Percentiles rank a stretch among this genome's conserved stretches.
phyloP scores from a whole-genome alignment of 1,284 basidiomycete genomes.

The Ustilago lituana region DNA sequence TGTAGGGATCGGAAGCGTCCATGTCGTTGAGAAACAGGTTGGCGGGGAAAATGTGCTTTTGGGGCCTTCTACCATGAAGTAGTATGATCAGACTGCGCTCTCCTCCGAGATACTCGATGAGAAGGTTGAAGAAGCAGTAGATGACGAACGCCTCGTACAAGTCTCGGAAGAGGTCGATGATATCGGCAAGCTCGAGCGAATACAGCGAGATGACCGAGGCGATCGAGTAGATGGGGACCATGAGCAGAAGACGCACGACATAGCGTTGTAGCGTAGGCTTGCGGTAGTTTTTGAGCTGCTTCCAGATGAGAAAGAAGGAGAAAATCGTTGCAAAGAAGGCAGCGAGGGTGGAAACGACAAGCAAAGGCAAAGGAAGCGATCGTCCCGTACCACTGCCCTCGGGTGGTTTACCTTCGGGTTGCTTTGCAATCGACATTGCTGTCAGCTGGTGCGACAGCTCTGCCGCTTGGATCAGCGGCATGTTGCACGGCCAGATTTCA shows the following conservation, averaged over 20 bases:
- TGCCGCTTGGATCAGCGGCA: constrained; percentile 20
- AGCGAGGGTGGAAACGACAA: constrained; percentile 73
- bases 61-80: constrained; percentile 86
- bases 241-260: constrained; percentile 94
- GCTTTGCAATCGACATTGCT: constrained; percentile 1
- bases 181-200: constrained; percentile 92
- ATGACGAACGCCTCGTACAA: constrained; percentile 98
- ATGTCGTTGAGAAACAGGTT: constrained; percentile 67
- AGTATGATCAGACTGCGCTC: constrained; percentile 90
- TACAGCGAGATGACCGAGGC: constrained; percentile 92
- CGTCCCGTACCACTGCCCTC: constrained; percentile 70
- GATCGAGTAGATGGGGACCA: constrained; percentile 93
- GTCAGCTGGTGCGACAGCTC: constrained; percentile 14
- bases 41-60: constrained; percentile 84
- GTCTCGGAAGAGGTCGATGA: constrained; percentile 93
- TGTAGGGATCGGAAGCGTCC: constrained; percentile 73
- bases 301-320: constrained; percentile 81
- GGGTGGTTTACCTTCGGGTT: constrained; percentile 19
- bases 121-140: constrained; percentile 73
- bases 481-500: neutral
- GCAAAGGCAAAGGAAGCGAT: constrained; percentile 71
- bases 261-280: constrained; percentile 72
- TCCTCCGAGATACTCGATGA: constrained; percentile 81
- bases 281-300: constrained; percentile 78
- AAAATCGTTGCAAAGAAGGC: constrained; percentile 76